Evolutionary conservation across 2,329 filamentous ascomycete genomes (phyloP).

Genomic region (Ophidiomyces ophidiicola): DNA sequence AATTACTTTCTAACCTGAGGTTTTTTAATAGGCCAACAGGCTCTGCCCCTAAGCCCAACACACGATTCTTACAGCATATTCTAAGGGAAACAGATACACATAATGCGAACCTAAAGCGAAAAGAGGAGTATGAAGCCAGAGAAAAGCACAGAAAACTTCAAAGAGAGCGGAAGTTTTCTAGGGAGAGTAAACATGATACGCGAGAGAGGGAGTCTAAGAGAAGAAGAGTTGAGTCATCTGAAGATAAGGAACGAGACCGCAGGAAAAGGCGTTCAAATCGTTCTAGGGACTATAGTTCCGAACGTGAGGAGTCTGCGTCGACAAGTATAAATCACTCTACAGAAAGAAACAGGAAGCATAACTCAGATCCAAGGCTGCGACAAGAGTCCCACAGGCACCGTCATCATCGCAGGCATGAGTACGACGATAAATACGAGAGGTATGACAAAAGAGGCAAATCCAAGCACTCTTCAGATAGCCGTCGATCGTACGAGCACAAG

Average conservation of each 20-base stretch:
- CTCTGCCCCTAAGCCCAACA: constrained; percentile 76
- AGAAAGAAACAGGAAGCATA: neutral
- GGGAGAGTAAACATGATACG: constrained; percentile 22
- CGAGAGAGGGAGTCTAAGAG: constrained; percentile 10
- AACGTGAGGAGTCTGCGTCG: constrained; percentile 5
- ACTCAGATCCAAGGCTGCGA: neutral
- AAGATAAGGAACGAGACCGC: constrained; percentile 15
- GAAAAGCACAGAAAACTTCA: constrained; percentile 53
- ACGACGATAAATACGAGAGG: neutral
- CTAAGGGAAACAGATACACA: constrained; percentile 80
- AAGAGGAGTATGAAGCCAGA: constrained; percentile 67
- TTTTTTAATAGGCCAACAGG: constrained; percentile 43
- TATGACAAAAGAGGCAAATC: neutral
- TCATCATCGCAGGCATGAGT: neutral
- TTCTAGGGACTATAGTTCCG: constrained; percentile 15
- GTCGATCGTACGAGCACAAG: neutral
- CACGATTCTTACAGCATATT: constrained; percentile 73
- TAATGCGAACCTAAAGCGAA: constrained; percentile 74
- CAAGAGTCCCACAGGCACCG: neutral
- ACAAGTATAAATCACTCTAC: neutral
- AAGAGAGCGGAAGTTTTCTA: constrained; percentile 31
- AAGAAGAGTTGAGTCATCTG: constrained; percentile 18
- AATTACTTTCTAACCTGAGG: neutral
- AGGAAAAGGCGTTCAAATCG: constrained; percentile 19
- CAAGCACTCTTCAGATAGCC: neutral